Evolutionary conservation across 805 yeast species (phyloP), one percentile per base, ranked within the genome.

Genomic region (Yamadazyma nakazawae): DNA sequence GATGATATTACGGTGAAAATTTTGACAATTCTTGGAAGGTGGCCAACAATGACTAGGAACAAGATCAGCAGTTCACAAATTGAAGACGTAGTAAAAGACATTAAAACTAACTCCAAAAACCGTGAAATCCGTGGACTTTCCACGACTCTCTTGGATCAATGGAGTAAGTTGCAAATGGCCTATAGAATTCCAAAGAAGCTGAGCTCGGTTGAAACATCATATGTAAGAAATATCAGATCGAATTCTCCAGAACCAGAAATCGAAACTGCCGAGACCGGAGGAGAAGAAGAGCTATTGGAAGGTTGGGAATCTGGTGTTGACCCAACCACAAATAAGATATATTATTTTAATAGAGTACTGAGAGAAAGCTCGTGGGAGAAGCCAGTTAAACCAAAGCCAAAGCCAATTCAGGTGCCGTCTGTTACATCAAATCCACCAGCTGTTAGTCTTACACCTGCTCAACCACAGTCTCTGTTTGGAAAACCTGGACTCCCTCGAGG

Each of bases 131-230:
- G 63, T 52, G 47, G 45, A 1, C 63, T 74, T 44, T 74, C 84
- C 3, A 48, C 62, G 2, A 61, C 62, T 5, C 64, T 92, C 34
- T 56, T 88, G 24, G 69, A 74, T 0, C 83, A 74, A 46, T 92
- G 97, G 97, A 70, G 82, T 38, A 68, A 69, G 21, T 76, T 88
- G 49, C 84, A 85, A 59, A 81, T 88, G 78, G 91, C 90, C n/a
- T 87, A 84, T 59, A 78, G 94, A 38, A 91, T 92, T 43, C 91
- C 95, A 1, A 84, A 91, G 55, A 75, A 74, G 34, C 66, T 16
- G 28, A 18, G 24, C 18, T 28, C 30, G 3, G 38, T n/a, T n/a
- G 37, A 32, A 11, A 34, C 50, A 38, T 40, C 52, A 16, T 60
- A 53, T 42, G 58, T 59, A 11, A 58, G 67, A 50, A 54, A 54